Conservation (phyloP, 2,329 filamentous ascomycete species). For the Geosmithia flava region DNA sequence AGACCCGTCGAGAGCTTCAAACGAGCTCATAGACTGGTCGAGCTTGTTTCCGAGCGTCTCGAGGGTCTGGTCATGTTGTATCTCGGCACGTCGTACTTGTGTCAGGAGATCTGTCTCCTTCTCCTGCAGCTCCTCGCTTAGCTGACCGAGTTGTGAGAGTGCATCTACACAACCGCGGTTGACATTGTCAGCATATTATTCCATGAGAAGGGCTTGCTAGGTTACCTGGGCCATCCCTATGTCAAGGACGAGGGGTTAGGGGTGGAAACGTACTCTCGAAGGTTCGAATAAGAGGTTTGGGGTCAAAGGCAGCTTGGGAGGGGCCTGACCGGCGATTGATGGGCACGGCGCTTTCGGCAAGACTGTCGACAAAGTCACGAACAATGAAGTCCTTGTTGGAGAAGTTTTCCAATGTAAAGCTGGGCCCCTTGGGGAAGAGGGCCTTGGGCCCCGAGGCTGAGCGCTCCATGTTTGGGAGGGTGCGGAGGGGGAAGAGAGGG, state of each 20-base stretch:
- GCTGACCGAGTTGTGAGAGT: constrained; percentile 52
- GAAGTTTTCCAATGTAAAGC: constrained; percentile 80
- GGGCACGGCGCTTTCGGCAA: constrained; percentile 77
- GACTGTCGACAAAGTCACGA: constrained; percentile 85
- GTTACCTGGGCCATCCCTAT: background rate
- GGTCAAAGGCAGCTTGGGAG: constrained; percentile 62
- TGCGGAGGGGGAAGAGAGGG: background rate
- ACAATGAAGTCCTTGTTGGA: constrained; percentile 92
- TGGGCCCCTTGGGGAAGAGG: constrained; percentile 66
- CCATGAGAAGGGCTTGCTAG: constrained; percentile 6
- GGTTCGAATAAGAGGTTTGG: constrained; percentile 89
- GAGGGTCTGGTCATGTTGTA: constrained; percentile 83
- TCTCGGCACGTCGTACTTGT: constrained; percentile 81
- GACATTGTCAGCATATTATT: background rate
- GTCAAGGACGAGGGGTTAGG: background rate
- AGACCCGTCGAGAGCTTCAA: constrained; percentile 78
- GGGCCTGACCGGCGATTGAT: constrained; percentile 63
- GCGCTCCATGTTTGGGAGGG: constrained; percentile 24
- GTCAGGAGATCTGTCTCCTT: constrained; percentile 85
- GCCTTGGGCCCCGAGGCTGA: constrained; percentile 41
- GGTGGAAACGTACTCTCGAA: constrained; percentile 56
- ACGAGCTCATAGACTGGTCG: constrained; percentile 82
- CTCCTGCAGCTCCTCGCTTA: constrained; percentile 76
- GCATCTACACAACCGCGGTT: constrained; percentile 29
- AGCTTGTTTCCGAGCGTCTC: constrained; percentile 80